phyloP scores from a whole-genome alignment of 495 filamentous ascomycete genomes.

The Neurospora sp. region DNA sequence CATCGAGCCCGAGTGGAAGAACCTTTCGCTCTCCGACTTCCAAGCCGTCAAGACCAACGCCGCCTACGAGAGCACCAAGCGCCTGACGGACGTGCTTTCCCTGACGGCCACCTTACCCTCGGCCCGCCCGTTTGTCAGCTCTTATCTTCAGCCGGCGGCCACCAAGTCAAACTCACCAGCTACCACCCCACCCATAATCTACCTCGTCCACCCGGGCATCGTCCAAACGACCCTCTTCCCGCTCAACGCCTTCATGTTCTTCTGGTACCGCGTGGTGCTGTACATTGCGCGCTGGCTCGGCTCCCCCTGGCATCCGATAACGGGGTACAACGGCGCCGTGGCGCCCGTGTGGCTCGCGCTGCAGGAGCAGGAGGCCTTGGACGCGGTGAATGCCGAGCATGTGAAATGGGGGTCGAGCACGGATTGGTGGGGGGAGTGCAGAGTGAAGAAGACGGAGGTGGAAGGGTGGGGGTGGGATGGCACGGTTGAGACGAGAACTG shows the following conservation, averaged over 20 bases:
- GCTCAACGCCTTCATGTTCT: conserved; percentile 52
- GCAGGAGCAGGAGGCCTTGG: conserved; percentile 52
- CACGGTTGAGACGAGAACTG: conserved; percentile 40
- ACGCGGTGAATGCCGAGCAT: conserved; percentile 42
- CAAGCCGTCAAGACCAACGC: conserved; percentile 52
- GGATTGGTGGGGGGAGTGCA: conserved; percentile 45
- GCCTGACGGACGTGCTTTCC: conserved; percentile 71
- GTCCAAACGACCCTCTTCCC: conserved; percentile 72
- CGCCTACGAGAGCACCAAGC: conserved; percentile 79
- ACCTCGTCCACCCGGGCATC: conserved; percentile 80
- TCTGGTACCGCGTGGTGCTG: conserved; percentile 46
- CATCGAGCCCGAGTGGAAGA: conserved; percentile 51
- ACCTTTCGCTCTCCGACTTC: conserved; percentile 58
- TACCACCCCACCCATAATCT: conserved; percentile 43
- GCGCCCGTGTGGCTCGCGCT: conserved; percentile 74
- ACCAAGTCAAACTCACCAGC: not conserved
- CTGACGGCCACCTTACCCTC: conserved; percentile 62
- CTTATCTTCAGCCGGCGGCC: conserved; percentile 20
- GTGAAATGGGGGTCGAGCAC: conserved; percentile 79
- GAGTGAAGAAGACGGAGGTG: conserved; percentile 62
- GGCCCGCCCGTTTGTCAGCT: conserved; percentile 43
- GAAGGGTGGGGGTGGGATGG: conserved; percentile 82
- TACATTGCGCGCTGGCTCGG: conserved; percentile 69
- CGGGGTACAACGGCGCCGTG: conserved; percentile 64
- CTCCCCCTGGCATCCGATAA: conserved; percentile 75